phyloP scores from a whole-genome alignment of 1,284 basidiomycete species.

The Heterobasidion parviporum region DNA sequence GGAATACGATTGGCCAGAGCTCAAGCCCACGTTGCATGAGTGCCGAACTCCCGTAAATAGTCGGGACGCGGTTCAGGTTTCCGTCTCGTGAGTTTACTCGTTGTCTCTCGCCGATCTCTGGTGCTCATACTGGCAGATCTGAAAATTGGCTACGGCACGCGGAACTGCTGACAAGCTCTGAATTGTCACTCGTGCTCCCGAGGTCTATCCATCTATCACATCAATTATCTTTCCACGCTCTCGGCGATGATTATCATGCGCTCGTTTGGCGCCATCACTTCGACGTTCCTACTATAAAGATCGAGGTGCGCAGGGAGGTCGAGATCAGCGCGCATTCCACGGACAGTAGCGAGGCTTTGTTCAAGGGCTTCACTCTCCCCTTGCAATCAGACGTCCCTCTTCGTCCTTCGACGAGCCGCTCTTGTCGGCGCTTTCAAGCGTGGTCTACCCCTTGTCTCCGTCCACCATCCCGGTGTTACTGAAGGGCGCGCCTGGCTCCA shows the following conservation, averaged over 20 bases:
- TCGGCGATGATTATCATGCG: conserved; percentile 75
- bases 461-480: conserved; percentile 70
- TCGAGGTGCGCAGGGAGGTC: conserved; percentile 68
- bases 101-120: no score
- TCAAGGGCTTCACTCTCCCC: conserved; percentile 33
- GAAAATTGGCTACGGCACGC: conserved; percentile 63
- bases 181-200: conserved; percentile 51
- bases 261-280: conserved; percentile 62
- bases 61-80: no score
- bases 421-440: conserved; percentile 60
- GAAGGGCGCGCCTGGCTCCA: conserved; percentile 47
- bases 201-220: conserved; percentile 72
- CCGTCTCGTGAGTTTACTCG: no score
- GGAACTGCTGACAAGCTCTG: conserved; percentile 69
- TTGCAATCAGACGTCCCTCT: conserved; percentile 28
- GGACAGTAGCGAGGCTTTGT: conserved; percentile 40
- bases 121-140: no score
- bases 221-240: conserved; percentile 71
- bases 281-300: conserved; percentile 49
- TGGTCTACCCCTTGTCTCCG: conserved; percentile 31
- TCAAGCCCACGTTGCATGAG: conserved; percentile 21
- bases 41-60: no score
- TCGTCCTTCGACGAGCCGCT: conserved; percentile 74
- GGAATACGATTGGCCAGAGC: conserved; percentile 44
- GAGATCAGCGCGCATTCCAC: conserved; percentile 47